Evolutionary conservation across 306 rosid species (phyloP), one percentile per base, ranked within the genome.

Genomic region (Prunus mira): DNA sequence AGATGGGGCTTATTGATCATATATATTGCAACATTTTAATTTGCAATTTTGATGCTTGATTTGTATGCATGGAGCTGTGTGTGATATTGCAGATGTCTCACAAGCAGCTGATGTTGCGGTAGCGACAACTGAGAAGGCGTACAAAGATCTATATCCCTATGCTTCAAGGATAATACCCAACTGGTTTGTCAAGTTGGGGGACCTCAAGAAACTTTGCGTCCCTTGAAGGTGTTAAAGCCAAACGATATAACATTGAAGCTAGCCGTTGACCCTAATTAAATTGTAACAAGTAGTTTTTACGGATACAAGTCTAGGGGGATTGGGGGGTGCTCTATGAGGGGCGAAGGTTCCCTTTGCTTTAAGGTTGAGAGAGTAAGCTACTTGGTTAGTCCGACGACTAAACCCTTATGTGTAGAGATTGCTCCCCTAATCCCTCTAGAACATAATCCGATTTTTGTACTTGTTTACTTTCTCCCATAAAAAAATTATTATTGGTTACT

Each of bases 131-230:
- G 74, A 43, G 38, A 64, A 64, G 65, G 19, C 80, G 32, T 82
- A 78, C 77, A 74, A 18, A 52, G 78, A 82, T 45, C 30, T 82
- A 1, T 74, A 74, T 50, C 70, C 74, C 13, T 22, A 69, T 69
- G 74, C 77, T 69, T 69, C 77, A 22, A 30, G 19, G 71, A 56
- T 82, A 9, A 78, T 69, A 43, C 86, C 86, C 13, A 65, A 43
- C 34, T 78, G 80, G 80, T 78, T 15, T 34, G 69, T 75, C 58
- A 78, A 63, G 34, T n/a, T 3, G 34, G 75, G 78, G 41, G 73
- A 68, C 65, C 14, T 73, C 12, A 45, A 38, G 38, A 68, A n/a
- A 41, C 71, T 63, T 22, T 14, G 64, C 18, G 15, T 13, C 34
- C 80, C 80, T 56, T 45, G 68, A 68, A 77, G 68, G 65, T 60